Base-by-base conservation (phyloP, 2,329 filamentous ascomycete species). In the Xylaria polymorpha region DNA sequence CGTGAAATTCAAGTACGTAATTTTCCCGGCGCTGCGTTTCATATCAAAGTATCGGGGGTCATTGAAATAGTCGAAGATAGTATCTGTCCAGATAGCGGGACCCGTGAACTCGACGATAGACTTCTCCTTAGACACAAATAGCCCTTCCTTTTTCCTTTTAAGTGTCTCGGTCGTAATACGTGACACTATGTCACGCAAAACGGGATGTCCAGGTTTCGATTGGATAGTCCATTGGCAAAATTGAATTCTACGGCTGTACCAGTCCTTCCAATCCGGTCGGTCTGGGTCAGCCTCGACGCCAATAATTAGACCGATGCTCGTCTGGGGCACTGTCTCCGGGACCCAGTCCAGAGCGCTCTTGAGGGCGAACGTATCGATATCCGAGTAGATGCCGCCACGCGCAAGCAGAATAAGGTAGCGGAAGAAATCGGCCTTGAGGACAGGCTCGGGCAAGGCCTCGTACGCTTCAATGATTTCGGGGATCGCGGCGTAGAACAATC, bases 161-260 rank as follows among this genome's bases (percentile, higher is more conserved):
- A 98, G 84, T 0, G 94, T 92, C 79, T 94, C 89, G 72, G 93
- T 87, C 0, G 95, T 97, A 77, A 99, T 94, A 73, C 90, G 91
- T 15, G 92, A 86, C 39, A 99, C 94, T 69, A 97, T 88, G 70
- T 98, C 93, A 71, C 94, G 90, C 67, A 99, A 86, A 14, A 97
- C 90, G 0, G 96, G 96, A 79, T 99, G 96, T 12, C 96, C 96
- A 0, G 95, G 92, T 81, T 99, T 99, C 66, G 92, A 85, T 81
- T 98, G 95, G 71, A 99, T 98, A 1, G 96, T 99, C 96, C 96
- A 99, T 80, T 99, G 96, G 82, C 96, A 99, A 81, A 99, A 98
- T 79, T 98, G 96, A 70, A 99, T 94, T 72, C 95, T 89, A 68
- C 96, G 92, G 72, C 94, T 96, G 84, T 98, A 99, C 96, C 95